phyloP scores from a whole-genome alignment of 2,329 filamentous ascomycete species.

The Periconia sp. region DNA sequence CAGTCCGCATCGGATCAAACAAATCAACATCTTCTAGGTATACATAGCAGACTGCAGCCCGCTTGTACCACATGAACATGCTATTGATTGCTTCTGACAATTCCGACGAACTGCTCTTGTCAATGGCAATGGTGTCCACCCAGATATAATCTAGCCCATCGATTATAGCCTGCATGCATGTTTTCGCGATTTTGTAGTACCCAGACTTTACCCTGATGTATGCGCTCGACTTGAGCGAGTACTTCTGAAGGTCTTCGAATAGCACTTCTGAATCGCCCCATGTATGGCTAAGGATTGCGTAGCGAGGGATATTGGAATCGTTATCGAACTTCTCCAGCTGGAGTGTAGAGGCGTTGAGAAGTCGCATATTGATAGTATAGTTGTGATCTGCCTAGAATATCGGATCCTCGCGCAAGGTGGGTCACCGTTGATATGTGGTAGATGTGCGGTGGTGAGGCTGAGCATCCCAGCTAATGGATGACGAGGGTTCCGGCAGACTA shows the following conservation, averaged over 20 bases:
- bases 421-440: no score
- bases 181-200: no score
- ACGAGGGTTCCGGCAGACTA: no score
- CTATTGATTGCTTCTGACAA: constrained; percentile 13
- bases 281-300: constrained; percentile 28
- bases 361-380: constrained; percentile 10
- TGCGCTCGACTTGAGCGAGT: no score
- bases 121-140: no score
- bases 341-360: constrained; percentile 15
- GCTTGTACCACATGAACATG: constrained; percentile 14
- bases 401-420: background rate
- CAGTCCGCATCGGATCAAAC: no score
- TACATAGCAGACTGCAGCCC: constrained; percentile 5
- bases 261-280: constrained; percentile 19
- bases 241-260: constrained; percentile 14
- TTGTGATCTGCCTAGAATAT: background rate
- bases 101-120: no score
- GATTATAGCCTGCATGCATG: no score
- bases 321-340: constrained; percentile 13
- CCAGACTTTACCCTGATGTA: no score
- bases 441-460: no score
- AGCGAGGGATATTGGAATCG: constrained; percentile 13
- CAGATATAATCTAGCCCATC: no score
- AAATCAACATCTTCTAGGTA: constrained; percentile 7
- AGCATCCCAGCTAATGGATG: no score